A percentile compares a stretch with the other conserved stretches of the same genome.
Evolutionary conservation across 2,329 filamentous ascomycete species (phyloP).

Genomic region (Pseudofabraea citricarpa): DNA sequence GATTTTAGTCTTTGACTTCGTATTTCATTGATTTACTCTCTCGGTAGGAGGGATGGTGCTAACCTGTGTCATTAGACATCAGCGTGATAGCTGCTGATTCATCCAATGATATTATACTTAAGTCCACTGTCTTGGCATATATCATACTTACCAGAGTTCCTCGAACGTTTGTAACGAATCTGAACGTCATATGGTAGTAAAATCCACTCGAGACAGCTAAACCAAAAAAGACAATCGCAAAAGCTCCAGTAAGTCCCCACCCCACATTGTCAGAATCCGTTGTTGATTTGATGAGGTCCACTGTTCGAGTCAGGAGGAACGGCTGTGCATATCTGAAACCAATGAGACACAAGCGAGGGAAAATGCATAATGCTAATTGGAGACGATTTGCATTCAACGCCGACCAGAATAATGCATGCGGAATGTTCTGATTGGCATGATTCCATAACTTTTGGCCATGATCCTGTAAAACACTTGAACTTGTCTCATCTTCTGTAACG

Average conservation of each 20-base stretch:
- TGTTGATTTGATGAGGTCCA: slow-evolving; percentile 6
- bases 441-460: slow-evolving; percentile 13
- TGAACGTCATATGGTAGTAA: slow-evolving; percentile 12
- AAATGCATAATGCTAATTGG: slow-evolving; percentile 9
- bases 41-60: neutral
- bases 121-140: slow-evolving; percentile 22
- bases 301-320: slow-evolving; percentile 12
- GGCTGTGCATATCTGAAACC: slow-evolving; percentile 15
- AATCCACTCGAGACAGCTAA: slow-evolving; percentile 10
- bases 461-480: slow-evolving; percentile 7
- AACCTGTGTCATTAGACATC: slow-evolving; percentile 27
- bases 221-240: slow-evolving; percentile 13
- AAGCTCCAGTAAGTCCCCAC: slow-evolving; percentile 17
- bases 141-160: slow-evolving; percentile 21
- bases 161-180: slow-evolving; percentile 17
- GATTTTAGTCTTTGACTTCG: neutral
- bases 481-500: slow-evolving; percentile 26
- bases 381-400: slow-evolving; percentile 14
- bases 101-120: slow-evolving; percentile 19
- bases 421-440: slow-evolving; percentile 1
- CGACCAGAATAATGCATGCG: slow-evolving; percentile 15
- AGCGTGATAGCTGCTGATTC: slow-evolving; percentile 24
- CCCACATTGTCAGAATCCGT: slow-evolving; percentile 10
- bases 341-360: slow-evolving; percentile 11
- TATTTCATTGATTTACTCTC: too few relatives aligned